These are phyloP conservation scores for Hymenoscyphus fraxineus DNA, from an alignment of 2,329 filamentous ascomycete species.

Conservation along the genomic window DNA sequence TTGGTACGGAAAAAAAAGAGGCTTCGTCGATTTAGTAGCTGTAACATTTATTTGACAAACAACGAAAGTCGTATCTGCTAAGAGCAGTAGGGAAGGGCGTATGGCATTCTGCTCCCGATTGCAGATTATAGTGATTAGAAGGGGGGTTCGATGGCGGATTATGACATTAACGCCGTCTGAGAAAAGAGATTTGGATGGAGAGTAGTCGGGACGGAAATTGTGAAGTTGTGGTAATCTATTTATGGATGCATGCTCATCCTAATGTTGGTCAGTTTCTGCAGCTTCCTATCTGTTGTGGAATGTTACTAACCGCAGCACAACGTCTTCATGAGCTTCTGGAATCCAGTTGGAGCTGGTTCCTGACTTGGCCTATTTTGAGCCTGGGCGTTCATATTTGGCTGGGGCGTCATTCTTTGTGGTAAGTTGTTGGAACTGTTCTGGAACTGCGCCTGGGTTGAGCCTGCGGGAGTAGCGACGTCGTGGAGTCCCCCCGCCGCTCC, in stretches of 20 bases:
- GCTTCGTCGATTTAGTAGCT: conserved; percentile 5
- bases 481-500: conserved; percentile 64
- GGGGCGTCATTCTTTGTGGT: conserved; percentile 59
- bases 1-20: conserved; percentile 1
- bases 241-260: conserved; percentile 31
- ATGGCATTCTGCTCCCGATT: conserved; percentile 20
- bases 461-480: conserved; percentile 79
- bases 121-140: conserved; percentile 28
- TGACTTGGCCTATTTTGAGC: conserved; percentile 52
- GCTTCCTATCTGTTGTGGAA: conserved; percentile 13
- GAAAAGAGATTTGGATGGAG: conserved; percentile 11
- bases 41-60: conserved; percentile 28
- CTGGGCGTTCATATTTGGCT: conserved; percentile 57
- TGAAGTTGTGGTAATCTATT: conserved; percentile 11
- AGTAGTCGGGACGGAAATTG: conserved; percentile 6
- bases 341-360: conserved; percentile 73
- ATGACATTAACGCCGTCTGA: conserved; percentile 26
- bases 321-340: conserved; percentile 90
- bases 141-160: conserved; percentile 22
- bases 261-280: conserved; percentile 16
- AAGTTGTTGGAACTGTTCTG: conserved; percentile 92
- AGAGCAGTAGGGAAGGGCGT: conserved; percentile 26
- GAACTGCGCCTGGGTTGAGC: conserved; percentile 93
- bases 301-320: conserved; percentile 76
- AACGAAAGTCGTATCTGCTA: conserved; percentile 30